Evolutionary conservation across 2,329 filamentous ascomycete genomes (phyloP).

Genomic region (Neofusicoccum sp.): DNA sequence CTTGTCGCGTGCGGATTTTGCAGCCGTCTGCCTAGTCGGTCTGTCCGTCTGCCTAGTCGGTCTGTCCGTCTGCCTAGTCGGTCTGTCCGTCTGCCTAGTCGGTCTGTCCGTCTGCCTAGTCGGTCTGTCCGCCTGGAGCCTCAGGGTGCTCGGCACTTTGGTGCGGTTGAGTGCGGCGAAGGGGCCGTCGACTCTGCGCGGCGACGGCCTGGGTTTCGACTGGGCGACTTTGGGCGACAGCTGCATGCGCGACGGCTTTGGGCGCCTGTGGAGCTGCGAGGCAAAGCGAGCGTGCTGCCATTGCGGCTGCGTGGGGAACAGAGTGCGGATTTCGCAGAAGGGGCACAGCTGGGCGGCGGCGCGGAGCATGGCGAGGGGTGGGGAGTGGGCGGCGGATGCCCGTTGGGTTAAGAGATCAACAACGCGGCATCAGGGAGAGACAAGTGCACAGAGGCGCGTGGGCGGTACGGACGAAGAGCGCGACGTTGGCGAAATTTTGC

Average conservation of each 20-base stretch:
- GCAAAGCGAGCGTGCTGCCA: conserved; percentile 45
- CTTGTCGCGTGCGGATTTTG: neutral
- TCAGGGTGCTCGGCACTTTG: conserved; percentile 30
- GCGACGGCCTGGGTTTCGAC: neutral
- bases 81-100: neutral
- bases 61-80: conserved; percentile 23
- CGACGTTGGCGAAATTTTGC: conserved; percentile 17
- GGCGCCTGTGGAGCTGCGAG: conserved; percentile 44
- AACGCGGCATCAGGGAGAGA: neutral
- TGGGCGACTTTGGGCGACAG: conserved; percentile 43
- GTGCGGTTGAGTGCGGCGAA: conserved; percentile 39
- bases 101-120: neutral
- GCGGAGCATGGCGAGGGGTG: conserved; percentile 16
- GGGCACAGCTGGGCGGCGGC: conserved; percentile 35
- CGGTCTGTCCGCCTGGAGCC: conserved; percentile 24
- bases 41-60: neutral
- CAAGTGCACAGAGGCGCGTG: neutral
- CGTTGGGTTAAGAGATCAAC: neutral
- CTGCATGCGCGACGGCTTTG: conserved; percentile 53
- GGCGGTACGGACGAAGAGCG: neutral
- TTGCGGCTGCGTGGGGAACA: conserved; percentile 28
- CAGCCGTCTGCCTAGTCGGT: neutral
- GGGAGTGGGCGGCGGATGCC: neutral
- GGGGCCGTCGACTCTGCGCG: conserved; percentile 25
- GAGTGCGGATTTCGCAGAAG: conserved; percentile 45